These are phyloP conservation scores for Xylaria sp. DNA, from an alignment of 2,329 filamentous ascomycete genomes.

Conservation along the genomic window DNA sequence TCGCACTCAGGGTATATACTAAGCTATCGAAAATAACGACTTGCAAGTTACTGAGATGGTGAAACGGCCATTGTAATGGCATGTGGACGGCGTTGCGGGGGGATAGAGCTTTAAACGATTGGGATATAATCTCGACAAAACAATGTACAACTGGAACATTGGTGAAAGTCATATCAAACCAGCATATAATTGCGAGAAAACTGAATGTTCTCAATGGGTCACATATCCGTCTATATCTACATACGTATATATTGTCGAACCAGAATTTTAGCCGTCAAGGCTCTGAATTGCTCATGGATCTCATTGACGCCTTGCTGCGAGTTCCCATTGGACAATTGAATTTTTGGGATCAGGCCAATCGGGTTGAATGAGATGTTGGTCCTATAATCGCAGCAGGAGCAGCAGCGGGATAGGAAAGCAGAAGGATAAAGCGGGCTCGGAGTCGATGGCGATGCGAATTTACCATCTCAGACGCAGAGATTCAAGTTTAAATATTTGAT, in stretches of 20 bases:
- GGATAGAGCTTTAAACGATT: conserved; percentile 25
- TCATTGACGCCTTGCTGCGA: background rate
- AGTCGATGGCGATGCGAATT: too few species aligned
- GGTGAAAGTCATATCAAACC: conserved; percentile 10
- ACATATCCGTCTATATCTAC: conserved; percentile 13
- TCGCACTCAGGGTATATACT: conserved; percentile 82
- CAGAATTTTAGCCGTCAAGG: background rate
- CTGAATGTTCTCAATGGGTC: conserved; percentile 9
- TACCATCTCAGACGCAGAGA: too few species aligned
- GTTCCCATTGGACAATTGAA: background rate
- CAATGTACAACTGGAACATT: conserved; percentile 24
- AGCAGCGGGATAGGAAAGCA: too few species aligned
- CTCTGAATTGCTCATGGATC: background rate
- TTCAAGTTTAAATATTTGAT: too few species aligned
- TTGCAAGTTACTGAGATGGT: conserved; percentile 10
- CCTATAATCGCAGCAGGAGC: too few species aligned
- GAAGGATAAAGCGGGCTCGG: too few species aligned
- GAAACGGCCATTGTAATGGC: conserved; percentile 25
- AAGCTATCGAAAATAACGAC: conserved; percentile 27
- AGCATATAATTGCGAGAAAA: conserved; percentile 22
- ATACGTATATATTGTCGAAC: conserved; percentile 1
- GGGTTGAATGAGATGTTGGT: background rate
- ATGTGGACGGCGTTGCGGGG: conserved; percentile 33
- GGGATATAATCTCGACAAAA: conserved; percentile 26
- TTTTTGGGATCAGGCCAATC: background rate